Evolutionary conservation across 2,329 filamentous ascomycete species (phyloP), one percentile per base, ranked within the genome.

Genomic region (Colletotrichum melonis): DNA sequence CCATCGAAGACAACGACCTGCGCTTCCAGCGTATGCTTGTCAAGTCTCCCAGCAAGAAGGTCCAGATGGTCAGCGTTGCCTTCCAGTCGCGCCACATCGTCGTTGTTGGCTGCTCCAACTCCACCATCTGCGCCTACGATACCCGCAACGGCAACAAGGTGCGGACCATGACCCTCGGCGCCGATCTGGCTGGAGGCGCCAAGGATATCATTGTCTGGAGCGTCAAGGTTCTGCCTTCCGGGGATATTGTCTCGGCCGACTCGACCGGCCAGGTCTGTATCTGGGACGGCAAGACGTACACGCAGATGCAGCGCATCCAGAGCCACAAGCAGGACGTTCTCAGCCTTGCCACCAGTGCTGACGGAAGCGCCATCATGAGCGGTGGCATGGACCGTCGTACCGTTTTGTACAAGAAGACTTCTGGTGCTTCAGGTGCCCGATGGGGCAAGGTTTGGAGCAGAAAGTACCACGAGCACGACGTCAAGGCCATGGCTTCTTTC

Each of bases 101-200:
- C 72, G 91, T 98, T 55, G 95, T 96, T 46, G 97, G 97, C 26
- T 98, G 97, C 81, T 96, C 95, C n/a, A 96, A 99, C 84, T 95
- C 95, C 82, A 94, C 92, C n/a, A 97, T 99, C 76, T 93, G 96
- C 75, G 90, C 97, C 66, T 97, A 95, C 83, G 95, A 98, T 81
- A 92, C 95, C 76, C 89, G 93, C 63, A 96, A 91, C 79, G 94
- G 94, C 16, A 89, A 91, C 65, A 88, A 94, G 73, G 81, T 98
- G 72, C 90, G 95, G 58, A 94, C 91, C 76, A 97, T 99, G 88
- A 95, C 95, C 0, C 85, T 98, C 42, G 97, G 96, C 4, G 92
- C 92, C 67, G 94, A 96, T 46, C 88, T 94, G 12, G 86, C 87
- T 8, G 94, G 93, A 57, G 94, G 94, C 7, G 91, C 93, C 22